These are phyloP conservation scores for Hymenoscyphus occultus DNA, from an alignment of 2,329 filamentous ascomycete species.

Conservation along the genomic window DNA sequence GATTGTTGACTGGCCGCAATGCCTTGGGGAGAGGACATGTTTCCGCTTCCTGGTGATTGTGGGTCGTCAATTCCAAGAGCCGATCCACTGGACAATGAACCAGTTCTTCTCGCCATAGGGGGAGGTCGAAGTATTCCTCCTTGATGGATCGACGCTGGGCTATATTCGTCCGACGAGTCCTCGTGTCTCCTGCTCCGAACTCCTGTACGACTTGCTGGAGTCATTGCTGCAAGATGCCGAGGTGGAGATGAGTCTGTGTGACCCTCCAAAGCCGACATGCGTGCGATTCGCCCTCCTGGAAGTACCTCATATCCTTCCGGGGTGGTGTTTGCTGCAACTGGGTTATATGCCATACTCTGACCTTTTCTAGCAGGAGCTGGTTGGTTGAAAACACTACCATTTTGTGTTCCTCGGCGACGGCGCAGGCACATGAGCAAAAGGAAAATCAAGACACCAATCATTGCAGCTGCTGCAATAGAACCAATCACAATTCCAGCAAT, in stretches of 20 bases:
- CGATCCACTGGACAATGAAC: slow-evolving; percentile 86
- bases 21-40: slow-evolving; percentile 81
- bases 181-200: slow-evolving; percentile 46
- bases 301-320: slow-evolving; percentile 66
- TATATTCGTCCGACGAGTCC: slow-evolving; percentile 72
- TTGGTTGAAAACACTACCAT: slow-evolving; percentile 82
- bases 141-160: slow-evolving; percentile 65
- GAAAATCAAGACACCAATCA: slow-evolving; percentile 69
- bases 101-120: slow-evolving; percentile 65
- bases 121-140: slow-evolving; percentile 56
- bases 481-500: slow-evolving; percentile 92
- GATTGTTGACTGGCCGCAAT: slow-evolving; percentile 83
- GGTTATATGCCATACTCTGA: slow-evolving; percentile 43
- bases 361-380: slow-evolving; percentile 68
- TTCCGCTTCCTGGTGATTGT: slow-evolving; percentile 72
- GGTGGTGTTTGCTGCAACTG: slow-evolving; percentile 36
- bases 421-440: slow-evolving; percentile 49
- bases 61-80: slow-evolving; percentile 66
- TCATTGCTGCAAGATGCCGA: slow-evolving; percentile 17
- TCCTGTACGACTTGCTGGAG: slow-evolving; percentile 43
- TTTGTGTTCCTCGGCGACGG: slow-evolving; percentile 56
- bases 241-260: slow-evolving; percentile 60
- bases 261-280: slow-evolving; percentile 91
- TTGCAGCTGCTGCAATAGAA: slow-evolving; percentile 64
- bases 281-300: slow-evolving; percentile 83